Base-by-base conservation (phyloP, 257 asterid genomes). In the Orobanche coerulescens region DNA sequence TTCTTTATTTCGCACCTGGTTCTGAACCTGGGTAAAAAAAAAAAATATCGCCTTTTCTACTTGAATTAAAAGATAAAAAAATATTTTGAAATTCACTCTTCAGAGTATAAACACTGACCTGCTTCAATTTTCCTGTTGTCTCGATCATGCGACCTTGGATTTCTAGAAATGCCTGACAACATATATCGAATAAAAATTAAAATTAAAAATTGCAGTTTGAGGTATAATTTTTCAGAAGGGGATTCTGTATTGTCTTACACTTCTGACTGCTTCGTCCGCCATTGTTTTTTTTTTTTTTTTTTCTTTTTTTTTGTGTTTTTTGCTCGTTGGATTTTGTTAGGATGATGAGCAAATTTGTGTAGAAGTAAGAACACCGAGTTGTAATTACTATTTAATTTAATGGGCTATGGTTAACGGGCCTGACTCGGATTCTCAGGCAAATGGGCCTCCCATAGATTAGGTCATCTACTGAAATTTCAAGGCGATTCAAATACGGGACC, bases 71-170 rank as follows among this genome's bases (percentile, higher is more conserved):
- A 22, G 2, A 36, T 6, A 6, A 16, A 10, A 6, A 37, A 12
- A n/a, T 2, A 18, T 6, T 22, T 4, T 24, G 43, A 11, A 53
- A 10, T 16, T 19, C 9, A 20, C 4, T 24, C 20, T 44, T 40
- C 6, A 48, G 58, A 46, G 28, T 42, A 52, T n/a, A 22, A 25
- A 47, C 47, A 69, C 63, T 34, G 24, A 79, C 98, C 94, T 88
- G 96, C 88, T 91, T 91, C 71, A 88, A 58, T 66, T 91, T 91
- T 10, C 76, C 92, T 16, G 98, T 88, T 58, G 86, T 76, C 65
- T 91, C 98, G 61, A 91, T 85, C 94, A 91, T 80, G 50, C 94
- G 95, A 76, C 85, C 82, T 75, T 88, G 98, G 77, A 88, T 91
- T 79, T 88, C 96, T 15, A 88, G 14, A 77, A 91, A 91, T 61